A percentile compares a stretch with the other conserved stretches of the same genome.
Conservation (phyloP, 805 yeast genomes). For the Yueomyces sinensis region DNA sequence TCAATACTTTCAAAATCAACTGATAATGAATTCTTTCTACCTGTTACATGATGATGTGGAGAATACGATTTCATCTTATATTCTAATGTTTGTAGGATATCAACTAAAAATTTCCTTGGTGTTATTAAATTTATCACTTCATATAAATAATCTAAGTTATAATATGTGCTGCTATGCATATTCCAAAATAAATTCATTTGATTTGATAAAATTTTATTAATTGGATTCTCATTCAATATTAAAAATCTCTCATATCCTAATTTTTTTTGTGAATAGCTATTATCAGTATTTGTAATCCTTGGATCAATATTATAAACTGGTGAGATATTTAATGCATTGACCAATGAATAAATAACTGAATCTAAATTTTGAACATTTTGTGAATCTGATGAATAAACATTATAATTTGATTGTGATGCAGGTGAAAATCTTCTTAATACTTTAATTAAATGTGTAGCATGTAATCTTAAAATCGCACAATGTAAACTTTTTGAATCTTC, state of each 20-base stretch:
- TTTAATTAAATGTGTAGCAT: constrained; percentile 15
- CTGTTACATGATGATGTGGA: constrained; percentile 6
- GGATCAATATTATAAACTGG: constrained; percentile 20
- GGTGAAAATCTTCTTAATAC: constrained; percentile 12
- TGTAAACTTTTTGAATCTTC: constrained; percentile 35
- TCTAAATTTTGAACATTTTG: constrained; percentile 16
- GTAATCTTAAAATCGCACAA: constrained; percentile 25
- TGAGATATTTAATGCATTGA: constrained; percentile 11
- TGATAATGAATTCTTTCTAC: constrained; percentile 12
- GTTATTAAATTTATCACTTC: constrained; percentile 18
- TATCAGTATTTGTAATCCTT: constrained; percentile 9
- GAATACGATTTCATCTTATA: constrained; percentile 15
- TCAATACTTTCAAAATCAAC: constrained; percentile 11
- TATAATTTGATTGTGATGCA: constrained; percentile 17
- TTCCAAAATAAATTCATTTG: constrained; percentile 26
- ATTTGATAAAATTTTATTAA: constrained; percentile 21
- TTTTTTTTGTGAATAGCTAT: constrained; percentile 17
- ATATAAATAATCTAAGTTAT: constrained; percentile 20
- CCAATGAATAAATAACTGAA: constrained; percentile 12
- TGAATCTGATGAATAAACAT: constrained; percentile 20
- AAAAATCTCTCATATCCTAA: constrained; percentile 14
- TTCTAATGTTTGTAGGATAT: constrained; percentile 16
- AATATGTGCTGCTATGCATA: constrained; percentile 25
- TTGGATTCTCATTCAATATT: constrained; percentile 18
- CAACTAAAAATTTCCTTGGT: constrained; percentile 16